Conservation (phyloP, 2,329 filamentous ascomycete species). For the Sarocladium kiliense region DNA sequence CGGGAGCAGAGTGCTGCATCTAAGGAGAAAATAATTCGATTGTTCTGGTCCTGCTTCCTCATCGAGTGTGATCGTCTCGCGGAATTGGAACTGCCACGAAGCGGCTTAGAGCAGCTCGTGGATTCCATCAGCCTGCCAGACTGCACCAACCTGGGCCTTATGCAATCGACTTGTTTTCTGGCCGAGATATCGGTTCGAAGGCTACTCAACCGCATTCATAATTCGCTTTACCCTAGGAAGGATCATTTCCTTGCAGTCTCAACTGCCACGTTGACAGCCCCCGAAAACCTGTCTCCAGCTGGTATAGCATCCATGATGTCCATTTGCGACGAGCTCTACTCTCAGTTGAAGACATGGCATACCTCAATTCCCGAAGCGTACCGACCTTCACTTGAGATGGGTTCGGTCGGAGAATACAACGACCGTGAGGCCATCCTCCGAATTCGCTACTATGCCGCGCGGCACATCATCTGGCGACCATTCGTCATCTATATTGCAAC, state of each 20-base stretch:
- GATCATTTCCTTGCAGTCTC: conserved; percentile 19
- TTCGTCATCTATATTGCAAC: conserved; percentile 25
- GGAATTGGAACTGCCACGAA: conserved; percentile 26
- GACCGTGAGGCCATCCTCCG: conserved; percentile 21
- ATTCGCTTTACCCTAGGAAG: conserved; percentile 24
- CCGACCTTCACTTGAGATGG: conserved; percentile 19
- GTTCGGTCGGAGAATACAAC: conserved; percentile 13
- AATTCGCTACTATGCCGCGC: conserved; percentile 26
- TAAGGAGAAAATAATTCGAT: conserved; percentile 17
- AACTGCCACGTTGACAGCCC: conserved; percentile 18
- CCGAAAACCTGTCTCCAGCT: conserved; percentile 21
- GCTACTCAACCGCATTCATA: conserved; percentile 27
- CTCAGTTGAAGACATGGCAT: conserved; percentile 26
- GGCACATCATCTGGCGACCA: conserved; percentile 27
- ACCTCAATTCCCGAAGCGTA: conserved; percentile 24
- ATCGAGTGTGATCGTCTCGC: conserved; percentile 27
- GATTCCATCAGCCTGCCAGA: conserved; percentile 24
- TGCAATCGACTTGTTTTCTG: conserved; percentile 23
- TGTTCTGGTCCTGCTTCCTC: conserved; percentile 27
- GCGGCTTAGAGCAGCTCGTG: conserved; percentile 24
- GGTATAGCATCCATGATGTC: conserved; percentile 22
- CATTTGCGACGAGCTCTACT: conserved; percentile 24
- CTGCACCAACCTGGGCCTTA: conserved; percentile 18
- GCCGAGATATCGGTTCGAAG: conserved; percentile 27
- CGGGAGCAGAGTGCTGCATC: conserved; percentile 14